phyloP scores from a whole-genome alignment of 1,139 yeast species.

The Eremothecium sinecaudum region DNA sequence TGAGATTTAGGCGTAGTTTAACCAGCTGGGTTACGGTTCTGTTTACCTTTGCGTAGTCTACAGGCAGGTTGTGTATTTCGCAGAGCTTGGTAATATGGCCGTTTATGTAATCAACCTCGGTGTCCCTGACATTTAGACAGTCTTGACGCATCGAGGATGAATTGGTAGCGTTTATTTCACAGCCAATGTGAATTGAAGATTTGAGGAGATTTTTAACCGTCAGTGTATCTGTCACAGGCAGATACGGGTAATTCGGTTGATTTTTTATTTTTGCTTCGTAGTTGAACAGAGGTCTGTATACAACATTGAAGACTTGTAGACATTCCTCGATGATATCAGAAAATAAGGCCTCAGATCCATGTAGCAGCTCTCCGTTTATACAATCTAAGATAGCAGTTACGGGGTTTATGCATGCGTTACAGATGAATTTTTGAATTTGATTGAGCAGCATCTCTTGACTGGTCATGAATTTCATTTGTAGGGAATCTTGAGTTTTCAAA shows the following conservation, averaged over 20 bases:
- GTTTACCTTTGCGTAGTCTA: neutral
- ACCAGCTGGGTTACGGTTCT: neutral
- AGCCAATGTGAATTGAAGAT: constrained; percentile 36
- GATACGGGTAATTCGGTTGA: constrained; percentile 17
- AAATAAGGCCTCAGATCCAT: constrained; percentile 35
- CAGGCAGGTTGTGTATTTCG: constrained; percentile 20
- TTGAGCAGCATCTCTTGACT: constrained; percentile 49
- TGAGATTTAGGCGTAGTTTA: neutral
- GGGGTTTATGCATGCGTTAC: constrained; percentile 78
- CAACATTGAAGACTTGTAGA: constrained; percentile 32
- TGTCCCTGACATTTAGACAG: constrained; percentile 45
- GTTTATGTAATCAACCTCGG: constrained; percentile 75
- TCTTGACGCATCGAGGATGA: constrained; percentile 88
- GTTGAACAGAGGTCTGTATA: constrained; percentile 24
- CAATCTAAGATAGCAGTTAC: constrained; percentile 69
- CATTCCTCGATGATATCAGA: constrained; percentile 44
- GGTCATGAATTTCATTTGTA: constrained; percentile 40
- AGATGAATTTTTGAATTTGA: constrained; percentile 68
- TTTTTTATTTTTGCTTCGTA: constrained; percentile 27
- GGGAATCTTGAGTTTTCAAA: constrained; percentile 21
- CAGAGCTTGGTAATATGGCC: constrained; percentile 57
- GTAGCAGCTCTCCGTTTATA: constrained; percentile 58
- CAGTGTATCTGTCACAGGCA: constrained; percentile 31
- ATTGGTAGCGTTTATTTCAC: constrained; percentile 46
- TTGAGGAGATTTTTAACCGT: constrained; percentile 38